phyloP scores from a whole-genome alignment of 2,329 filamentous ascomycete species.

The Ophiostoma quercus region DNA sequence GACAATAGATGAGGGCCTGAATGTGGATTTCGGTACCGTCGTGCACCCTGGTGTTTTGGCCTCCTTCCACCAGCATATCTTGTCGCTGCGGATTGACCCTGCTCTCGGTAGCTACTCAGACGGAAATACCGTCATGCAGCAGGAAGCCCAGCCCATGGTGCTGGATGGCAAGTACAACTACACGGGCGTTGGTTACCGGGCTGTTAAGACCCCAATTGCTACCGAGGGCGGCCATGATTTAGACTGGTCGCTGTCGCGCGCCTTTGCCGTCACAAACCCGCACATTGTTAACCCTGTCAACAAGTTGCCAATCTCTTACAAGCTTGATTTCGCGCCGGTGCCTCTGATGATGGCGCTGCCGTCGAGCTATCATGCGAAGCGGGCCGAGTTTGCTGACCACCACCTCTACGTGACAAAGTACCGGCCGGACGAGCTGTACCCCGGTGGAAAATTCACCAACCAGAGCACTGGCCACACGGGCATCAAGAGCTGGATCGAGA shows the following conservation, averaged over 20 bases:
- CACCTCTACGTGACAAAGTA: slow-evolving; percentile 44
- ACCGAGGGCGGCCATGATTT: slow-evolving; percentile 46
- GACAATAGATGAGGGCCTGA: slow-evolving; percentile 48
- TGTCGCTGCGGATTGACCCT: slow-evolving; percentile 15
- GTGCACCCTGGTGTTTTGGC: slow-evolving; percentile 8
- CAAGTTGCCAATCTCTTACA: slow-evolving; percentile 43
- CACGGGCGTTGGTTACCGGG: slow-evolving; percentile 44
- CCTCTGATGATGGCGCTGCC: slow-evolving; percentile 41
- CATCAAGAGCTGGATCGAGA: slow-evolving; percentile 33
- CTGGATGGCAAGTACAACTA: slow-evolving; percentile 42
- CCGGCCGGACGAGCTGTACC: slow-evolving; percentile 40
- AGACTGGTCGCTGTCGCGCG: slow-evolving; percentile 47
- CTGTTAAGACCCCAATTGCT: slow-evolving; percentile 41
- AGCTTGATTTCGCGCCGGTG: slow-evolving; percentile 43
- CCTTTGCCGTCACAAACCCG: slow-evolving; percentile 48
- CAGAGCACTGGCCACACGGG: slow-evolving; percentile 43
- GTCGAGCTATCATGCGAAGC: slow-evolving; percentile 37
- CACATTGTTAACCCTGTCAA: slow-evolving; percentile 40
- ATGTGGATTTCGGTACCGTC: slow-evolving; percentile 53
- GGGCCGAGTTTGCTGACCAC: slow-evolving; percentile 43
- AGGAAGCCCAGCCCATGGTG: slow-evolving; percentile 40
- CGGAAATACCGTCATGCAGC: slow-evolving; percentile 45
- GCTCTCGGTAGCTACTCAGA: slow-evolving; percentile 20
- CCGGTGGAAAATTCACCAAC: slow-evolving; percentile 42
- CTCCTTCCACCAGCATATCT: slow-evolving; percentile 13